Percentiles rank a stretch among this genome's conserved stretches.
Evolutionary conservation across 129 eudicot species (phyloP).

Genomic region (Cynara cardunculus): DNA sequence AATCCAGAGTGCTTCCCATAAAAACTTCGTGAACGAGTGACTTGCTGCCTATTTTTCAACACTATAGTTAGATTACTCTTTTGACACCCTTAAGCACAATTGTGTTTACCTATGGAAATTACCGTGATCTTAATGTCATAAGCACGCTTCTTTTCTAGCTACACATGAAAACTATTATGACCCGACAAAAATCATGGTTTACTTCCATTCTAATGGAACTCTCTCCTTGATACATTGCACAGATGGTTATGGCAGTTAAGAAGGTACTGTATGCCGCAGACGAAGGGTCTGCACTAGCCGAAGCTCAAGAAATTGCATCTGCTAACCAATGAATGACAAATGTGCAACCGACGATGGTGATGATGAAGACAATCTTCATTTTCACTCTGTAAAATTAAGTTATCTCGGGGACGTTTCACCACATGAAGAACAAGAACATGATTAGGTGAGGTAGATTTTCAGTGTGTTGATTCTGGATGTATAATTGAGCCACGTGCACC

Average conservation of each 20-base stretch:
- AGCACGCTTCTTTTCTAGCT: too few relatives aligned
- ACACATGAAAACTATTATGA: background rate
- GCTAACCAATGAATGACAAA: constrained; percentile 21
- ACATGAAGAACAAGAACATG: background rate
- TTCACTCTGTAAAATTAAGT: constrained; percentile 19
- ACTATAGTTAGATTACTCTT: too few relatives aligned
- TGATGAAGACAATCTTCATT: constrained; percentile 22
- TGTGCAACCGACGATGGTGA: constrained; percentile 21
- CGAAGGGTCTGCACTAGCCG: constrained; percentile 61
- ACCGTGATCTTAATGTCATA: too few relatives aligned
- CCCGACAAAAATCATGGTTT: background rate
- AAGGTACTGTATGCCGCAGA: constrained; percentile 79
- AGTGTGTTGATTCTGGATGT: background rate
- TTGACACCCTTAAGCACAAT: background rate
- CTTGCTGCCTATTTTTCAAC: too few relatives aligned
- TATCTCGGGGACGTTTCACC: background rate
- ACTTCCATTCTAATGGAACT: background rate
- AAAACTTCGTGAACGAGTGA: too few relatives aligned
- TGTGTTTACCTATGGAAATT: background rate
- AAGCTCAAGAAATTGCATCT: constrained; percentile 55
- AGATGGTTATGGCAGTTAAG: constrained; percentile 80
- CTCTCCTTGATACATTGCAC: constrained; percentile 19
- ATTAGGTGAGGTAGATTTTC: background rate
- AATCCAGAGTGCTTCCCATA: too few relatives aligned
- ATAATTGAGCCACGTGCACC: background rate